A percentile compares a stretch with the other conserved stretches of the same genome.
Conservation (phyloP, 352 stramenopile genomes). For the Pythium graminicola region DNA sequence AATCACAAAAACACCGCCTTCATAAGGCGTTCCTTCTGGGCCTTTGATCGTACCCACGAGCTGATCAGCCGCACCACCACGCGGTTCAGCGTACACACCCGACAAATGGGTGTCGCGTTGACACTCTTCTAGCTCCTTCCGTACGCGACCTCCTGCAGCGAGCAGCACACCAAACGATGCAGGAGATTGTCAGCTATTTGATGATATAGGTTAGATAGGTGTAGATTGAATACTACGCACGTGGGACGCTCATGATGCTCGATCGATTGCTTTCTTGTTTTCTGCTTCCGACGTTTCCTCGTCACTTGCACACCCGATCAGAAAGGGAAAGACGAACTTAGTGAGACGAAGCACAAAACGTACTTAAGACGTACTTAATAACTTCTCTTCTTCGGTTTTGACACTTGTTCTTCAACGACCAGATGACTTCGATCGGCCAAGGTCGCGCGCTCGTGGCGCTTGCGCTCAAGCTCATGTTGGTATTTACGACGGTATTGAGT, state of each 20-base stretch:
- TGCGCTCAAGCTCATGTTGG: constrained; percentile 30
- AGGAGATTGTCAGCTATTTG: constrained; percentile 12
- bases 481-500: constrained; percentile 34
- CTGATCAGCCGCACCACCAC: constrained; percentile 26
- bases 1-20: constrained; percentile 85
- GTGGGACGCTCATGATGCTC: constrained; percentile 11
- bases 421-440: no score
- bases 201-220: not conserved
- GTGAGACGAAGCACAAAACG: no score
- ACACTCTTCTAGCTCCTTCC: constrained; percentile 87
- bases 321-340: no score
- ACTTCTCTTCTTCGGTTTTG: not conserved
- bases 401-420: not conserved
- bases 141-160: constrained; percentile 50
- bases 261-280: not conserved
- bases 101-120: constrained; percentile 77
- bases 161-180: not conserved
- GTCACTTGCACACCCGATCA: not conserved
- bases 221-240: no score
- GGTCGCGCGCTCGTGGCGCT: constrained; percentile 12
- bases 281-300: not conserved
- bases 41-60: constrained; percentile 57
- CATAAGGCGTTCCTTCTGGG: constrained; percentile 80
- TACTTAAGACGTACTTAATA: not conserved
- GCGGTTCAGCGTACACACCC: constrained; percentile 56